Evolutionary conservation across 306 rosid genomes (phyloP).

Genomic region (Trichosanthes cucumerina): DNA sequence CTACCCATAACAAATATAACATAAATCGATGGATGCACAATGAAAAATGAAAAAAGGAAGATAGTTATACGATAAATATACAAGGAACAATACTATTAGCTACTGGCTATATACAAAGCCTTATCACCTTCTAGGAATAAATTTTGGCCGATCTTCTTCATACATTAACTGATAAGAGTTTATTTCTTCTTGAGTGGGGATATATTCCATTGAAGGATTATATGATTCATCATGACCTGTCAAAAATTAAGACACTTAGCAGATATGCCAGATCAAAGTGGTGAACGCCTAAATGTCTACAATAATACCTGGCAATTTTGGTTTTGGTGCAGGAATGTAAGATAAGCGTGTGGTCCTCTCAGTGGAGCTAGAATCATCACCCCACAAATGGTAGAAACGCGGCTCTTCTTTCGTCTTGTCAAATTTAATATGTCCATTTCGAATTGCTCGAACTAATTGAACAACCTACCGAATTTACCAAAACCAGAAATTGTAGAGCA

Average conservation of each 20-base stretch:
- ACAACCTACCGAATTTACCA: constrained; percentile 51
- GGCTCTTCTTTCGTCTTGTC: constrained; percentile 73
- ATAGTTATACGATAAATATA: background rate
- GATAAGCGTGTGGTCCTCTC: constrained; percentile 61
- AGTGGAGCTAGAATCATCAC: constrained; percentile 54
- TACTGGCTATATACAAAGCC: background rate
- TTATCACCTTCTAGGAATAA: constrained; percentile 68
- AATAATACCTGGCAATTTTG: constrained; percentile 68
- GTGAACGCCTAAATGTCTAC: background rate
- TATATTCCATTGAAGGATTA: constrained; percentile 86
- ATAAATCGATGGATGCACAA: background rate
- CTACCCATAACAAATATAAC: constrained; percentile 26
- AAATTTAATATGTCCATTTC: constrained; percentile 58
- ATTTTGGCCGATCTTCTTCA: constrained; percentile 89
- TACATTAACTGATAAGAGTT: constrained; percentile 70
- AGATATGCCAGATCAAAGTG: background rate
- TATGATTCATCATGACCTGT: constrained; percentile 89
- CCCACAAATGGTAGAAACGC: constrained; percentile 69
- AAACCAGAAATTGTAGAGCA: constrained; percentile 9
- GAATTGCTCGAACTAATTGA: constrained; percentile 60
- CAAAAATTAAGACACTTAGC: constrained; percentile 11
- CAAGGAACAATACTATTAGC: background rate
- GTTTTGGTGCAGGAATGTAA: constrained; percentile 87
- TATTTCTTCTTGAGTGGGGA: constrained; percentile 90
- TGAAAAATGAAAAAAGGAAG: background rate